Percentiles rank a stretch among this genome's conserved stretches.
These are phyloP conservation scores for Acacia concinna DNA, from an alignment of 331 rosid species.

Conservation along the genomic window DNA sequence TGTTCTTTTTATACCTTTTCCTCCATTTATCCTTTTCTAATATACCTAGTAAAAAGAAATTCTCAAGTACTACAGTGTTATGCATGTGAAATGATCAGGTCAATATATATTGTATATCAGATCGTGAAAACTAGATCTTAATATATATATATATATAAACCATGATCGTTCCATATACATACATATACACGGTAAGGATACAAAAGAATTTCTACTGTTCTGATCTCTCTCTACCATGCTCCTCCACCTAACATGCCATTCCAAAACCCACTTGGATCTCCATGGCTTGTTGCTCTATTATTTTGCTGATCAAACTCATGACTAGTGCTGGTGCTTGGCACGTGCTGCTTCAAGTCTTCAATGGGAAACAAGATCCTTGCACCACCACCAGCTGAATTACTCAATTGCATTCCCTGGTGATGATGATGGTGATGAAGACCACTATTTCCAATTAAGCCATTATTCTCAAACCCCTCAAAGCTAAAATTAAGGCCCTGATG, in stretches of 20 bases:
- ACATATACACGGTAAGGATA: not conserved
- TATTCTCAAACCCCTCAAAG: conserved; percentile 60
- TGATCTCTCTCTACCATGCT: conserved; percentile 67
- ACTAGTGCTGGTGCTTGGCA: conserved; percentile 34
- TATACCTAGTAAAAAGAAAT: conserved; percentile 49
- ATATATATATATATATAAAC: not conserved
- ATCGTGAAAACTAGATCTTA: not conserved
- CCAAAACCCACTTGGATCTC: conserved; percentile 78
- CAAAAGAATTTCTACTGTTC: not conserved
- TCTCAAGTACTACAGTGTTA: not conserved
- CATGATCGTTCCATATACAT: conserved; percentile 5
- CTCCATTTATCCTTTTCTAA: not conserved
- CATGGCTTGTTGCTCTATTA: conserved; percentile 31
- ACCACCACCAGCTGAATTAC: conserved; percentile 20
- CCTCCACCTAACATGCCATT: conserved; percentile 92
- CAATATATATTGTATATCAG: not conserved
- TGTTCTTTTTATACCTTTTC: not conserved
- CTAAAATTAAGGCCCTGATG: conserved; percentile 54
- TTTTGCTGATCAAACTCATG: conserved; percentile 52
- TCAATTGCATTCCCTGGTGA: conserved; percentile 55
- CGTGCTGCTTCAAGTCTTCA: conserved; percentile 77
- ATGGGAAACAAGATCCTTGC: conserved; percentile 82
- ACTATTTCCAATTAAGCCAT: conserved; percentile 47
- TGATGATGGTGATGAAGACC: conserved; percentile 31
- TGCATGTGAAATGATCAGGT: not conserved